Evolutionary conservation across 2,329 filamentous ascomycete genomes (phyloP).

Genomic region (Beauveria australis): DNA sequence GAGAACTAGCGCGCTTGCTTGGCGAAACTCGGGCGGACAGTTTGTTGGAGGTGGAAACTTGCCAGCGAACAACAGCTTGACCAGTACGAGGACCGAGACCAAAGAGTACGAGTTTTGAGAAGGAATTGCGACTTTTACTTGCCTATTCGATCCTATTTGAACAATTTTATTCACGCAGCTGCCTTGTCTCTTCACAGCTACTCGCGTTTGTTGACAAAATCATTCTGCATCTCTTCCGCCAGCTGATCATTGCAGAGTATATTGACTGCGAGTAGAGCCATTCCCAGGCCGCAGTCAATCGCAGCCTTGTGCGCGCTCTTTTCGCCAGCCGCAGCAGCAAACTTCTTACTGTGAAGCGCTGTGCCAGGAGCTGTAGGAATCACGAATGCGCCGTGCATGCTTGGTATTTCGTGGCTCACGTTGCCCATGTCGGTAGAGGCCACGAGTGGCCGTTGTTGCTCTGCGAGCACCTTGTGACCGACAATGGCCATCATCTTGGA

Average conservation of each 20-base stretch:
- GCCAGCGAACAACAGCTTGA: too few relatives aligned
- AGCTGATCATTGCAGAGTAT: constrained; percentile 13
- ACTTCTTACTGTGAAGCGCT: constrained; percentile 28
- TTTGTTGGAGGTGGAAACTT: too few relatives aligned
- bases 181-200: background rate
- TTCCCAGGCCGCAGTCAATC: constrained; percentile 30
- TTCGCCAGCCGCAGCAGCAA: constrained; percentile 32
- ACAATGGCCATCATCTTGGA: constrained; percentile 29
- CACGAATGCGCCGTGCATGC: constrained; percentile 35
- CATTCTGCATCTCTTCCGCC: background rate
- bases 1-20: too few relatives aligned
- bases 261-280: constrained; percentile 22
- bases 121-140: too few relatives aligned
- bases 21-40: too few relatives aligned
- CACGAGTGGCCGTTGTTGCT: constrained; percentile 25
- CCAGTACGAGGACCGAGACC: too few relatives aligned
- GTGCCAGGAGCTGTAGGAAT: constrained; percentile 27
- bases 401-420: constrained; percentile 33
- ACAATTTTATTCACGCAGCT: too few relatives aligned
- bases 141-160: too few relatives aligned
- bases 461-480: constrained; percentile 25
- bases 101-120: too few relatives aligned
- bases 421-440: constrained; percentile 38
- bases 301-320: constrained; percentile 26
- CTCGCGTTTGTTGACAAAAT: background rate